phyloP scores from a whole-genome alignment of 768 basidiomycete species.

The Lactifluus hygrophoroides region DNA sequence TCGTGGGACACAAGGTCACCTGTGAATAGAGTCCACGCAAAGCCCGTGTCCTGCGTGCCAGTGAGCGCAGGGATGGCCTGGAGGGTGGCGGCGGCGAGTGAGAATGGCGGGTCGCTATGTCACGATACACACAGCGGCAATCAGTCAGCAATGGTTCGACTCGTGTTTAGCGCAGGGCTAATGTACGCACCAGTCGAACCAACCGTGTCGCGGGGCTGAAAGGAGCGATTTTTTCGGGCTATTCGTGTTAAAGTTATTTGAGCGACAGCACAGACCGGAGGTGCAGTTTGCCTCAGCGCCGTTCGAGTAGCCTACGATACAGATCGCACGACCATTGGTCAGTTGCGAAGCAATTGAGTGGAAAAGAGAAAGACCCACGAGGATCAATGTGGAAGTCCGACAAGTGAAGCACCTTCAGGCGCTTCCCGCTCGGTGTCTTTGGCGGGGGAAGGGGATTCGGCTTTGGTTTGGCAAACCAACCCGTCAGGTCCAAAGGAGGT shows the following conservation, averaged over 20 bases:
- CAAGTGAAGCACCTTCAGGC: constrained; percentile 66
- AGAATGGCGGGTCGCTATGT: constrained; percentile 50
- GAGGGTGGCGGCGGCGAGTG: constrained; percentile 50
- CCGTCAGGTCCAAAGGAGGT: constrained; percentile 50
- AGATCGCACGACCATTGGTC: no score
- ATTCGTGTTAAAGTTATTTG: constrained; percentile 38
- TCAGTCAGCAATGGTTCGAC: neutral
- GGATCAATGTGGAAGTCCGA: constrained; percentile 74
- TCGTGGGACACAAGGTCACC: constrained; percentile 74
- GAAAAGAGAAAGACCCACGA: constrained; percentile 31
- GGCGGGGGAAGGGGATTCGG: constrained; percentile 54
- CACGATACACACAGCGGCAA: neutral
- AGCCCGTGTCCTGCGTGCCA: constrained; percentile 50
- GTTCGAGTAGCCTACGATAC: constrained; percentile 50
- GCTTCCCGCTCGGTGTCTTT: constrained; percentile 52
- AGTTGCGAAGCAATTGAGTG: neutral
- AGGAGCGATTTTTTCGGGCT: constrained; percentile 44
- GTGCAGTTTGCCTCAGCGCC: constrained; percentile 69
- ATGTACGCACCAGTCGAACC: constrained; percentile 43
- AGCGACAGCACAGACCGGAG: constrained; percentile 56
- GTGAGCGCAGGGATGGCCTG: constrained; percentile 61
- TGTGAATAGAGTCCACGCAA: constrained; percentile 60
- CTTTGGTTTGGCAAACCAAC: constrained; percentile 73
- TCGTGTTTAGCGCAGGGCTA: neutral
- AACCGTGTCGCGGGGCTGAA: constrained; percentile 62